Evolutionary conservation across 73 alveolate genomes (phyloP).

Genomic region (Breviolum minutum): DNA sequence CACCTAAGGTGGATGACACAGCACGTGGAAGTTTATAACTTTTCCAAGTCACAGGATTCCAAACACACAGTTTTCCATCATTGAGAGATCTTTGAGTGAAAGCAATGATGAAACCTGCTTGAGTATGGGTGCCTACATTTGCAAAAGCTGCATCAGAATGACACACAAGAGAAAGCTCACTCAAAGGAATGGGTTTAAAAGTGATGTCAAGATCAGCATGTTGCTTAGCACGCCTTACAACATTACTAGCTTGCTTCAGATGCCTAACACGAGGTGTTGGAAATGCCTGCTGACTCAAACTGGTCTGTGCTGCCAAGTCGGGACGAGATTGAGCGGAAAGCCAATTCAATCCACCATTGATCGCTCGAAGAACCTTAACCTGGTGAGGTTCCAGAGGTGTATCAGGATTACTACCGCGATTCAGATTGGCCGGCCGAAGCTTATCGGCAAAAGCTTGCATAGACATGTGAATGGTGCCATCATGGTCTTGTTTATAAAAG

Average conservation of each 20-base stretch:
- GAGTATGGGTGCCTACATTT: not conserved
- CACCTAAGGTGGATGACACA: not conserved
- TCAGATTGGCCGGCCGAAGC: not conserved
- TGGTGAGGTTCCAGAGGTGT: not conserved
- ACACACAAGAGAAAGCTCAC: not conserved
- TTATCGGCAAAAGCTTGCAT: not conserved
- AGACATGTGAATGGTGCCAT: not conserved
- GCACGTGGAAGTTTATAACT: not conserved
- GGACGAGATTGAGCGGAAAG: not conserved
- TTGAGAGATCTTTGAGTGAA: not conserved
- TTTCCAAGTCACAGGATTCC: not conserved
- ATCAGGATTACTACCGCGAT: not conserved
- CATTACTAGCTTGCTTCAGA: not conserved
- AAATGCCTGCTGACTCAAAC: not conserved
- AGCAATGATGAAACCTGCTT: not conserved
- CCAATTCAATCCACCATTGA: not conserved
- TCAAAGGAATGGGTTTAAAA: not conserved
- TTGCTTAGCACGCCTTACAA: not conserved
- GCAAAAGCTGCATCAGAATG: not conserved
- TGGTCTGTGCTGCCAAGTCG: not conserved
- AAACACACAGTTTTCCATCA: not conserved
- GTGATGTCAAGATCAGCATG: not conserved
- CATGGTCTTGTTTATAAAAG: not conserved
- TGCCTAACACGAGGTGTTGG: not conserved
- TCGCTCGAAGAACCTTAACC: not conserved